These are phyloP conservation scores for Suillus luteus DNA, from an alignment of 768 basidiomycete species.

Conservation along the genomic window DNA sequence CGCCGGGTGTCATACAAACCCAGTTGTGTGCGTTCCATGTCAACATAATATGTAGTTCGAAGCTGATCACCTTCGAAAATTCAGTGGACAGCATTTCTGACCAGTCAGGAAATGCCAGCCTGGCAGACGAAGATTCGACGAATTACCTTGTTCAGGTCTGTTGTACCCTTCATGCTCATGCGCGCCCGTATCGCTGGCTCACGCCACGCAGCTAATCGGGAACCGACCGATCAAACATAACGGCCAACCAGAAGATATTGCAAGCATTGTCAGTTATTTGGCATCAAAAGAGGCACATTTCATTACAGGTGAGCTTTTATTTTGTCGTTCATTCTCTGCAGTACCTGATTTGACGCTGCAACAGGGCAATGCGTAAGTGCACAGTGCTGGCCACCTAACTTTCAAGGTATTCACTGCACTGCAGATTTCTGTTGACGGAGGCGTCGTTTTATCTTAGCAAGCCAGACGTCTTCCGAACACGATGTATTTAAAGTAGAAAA, in stretches of 20 bases:
- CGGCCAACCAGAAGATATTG: constrained; percentile 24
- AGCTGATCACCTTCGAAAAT: not conserved
- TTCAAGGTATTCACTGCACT: not conserved
- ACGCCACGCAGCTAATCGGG: constrained; percentile 23
- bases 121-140: constrained; percentile 4
- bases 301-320: constrained; percentile 27
- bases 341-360: no score
- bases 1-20: constrained; percentile 17
- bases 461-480: not conserved
- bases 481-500: not conserved
- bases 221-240: constrained; percentile 9
- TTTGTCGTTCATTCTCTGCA: not conserved
- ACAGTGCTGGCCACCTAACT: not conserved
- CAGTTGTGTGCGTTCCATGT: constrained; percentile 15
- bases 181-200: constrained; percentile 2
- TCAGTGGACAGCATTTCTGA: constrained; percentile 6
- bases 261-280: constrained; percentile 28
- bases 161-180: not conserved
- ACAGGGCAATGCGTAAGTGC: constrained; percentile 21
- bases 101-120: not conserved
- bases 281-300: constrained; percentile 29
- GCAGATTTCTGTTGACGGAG: constrained; percentile 9
- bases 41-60: not conserved
- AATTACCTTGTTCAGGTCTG: not conserved
- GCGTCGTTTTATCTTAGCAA: constrained; percentile 5